phyloP scores from a whole-genome alignment of 768 basidiomycete species.

The Lactifluus rugatus region DNA sequence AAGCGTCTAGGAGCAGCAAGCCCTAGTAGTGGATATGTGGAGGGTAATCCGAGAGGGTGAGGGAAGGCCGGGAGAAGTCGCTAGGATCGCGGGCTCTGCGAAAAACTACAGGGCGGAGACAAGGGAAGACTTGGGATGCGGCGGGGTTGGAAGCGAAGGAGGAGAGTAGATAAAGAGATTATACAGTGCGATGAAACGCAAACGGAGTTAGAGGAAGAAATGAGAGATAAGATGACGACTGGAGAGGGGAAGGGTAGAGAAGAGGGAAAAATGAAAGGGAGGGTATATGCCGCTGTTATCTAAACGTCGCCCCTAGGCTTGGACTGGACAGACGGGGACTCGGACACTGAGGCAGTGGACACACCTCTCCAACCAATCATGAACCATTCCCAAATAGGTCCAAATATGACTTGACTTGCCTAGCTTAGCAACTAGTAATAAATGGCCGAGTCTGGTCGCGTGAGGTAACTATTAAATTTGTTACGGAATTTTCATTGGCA shows the following conservation, averaged over 20 bases:
- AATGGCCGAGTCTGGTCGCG: too few species aligned
- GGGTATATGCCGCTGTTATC: constrained; percentile 12
- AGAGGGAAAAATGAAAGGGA: neutral
- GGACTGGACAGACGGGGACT: neutral
- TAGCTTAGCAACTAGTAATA: neutral
- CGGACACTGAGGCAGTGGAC: neutral
- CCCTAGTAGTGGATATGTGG: neutral
- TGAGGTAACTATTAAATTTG: too few species aligned
- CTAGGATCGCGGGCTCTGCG: neutral
- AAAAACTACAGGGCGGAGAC: neutral
- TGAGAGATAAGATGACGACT: neutral
- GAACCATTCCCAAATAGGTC: constrained; percentile 14
- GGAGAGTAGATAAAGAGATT: neutral
- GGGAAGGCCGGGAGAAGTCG: neutral
- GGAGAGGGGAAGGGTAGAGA: neutral
- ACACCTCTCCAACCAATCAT: too few species aligned
- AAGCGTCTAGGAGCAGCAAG: neutral
- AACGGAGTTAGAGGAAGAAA: neutral
- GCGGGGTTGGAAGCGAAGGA: neutral
- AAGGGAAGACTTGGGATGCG: neutral
- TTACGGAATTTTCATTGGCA: neutral
- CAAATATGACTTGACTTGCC: constrained; percentile 1
- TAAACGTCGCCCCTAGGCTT: neutral
- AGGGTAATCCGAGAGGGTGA: neutral
- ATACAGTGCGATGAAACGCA: constrained; percentile 11